Evolutionary conservation across 139 green algal genomes (phyloP), one percentile per base, ranked within the genome.

Genomic region (Tetratostichococcus sp.): DNA sequence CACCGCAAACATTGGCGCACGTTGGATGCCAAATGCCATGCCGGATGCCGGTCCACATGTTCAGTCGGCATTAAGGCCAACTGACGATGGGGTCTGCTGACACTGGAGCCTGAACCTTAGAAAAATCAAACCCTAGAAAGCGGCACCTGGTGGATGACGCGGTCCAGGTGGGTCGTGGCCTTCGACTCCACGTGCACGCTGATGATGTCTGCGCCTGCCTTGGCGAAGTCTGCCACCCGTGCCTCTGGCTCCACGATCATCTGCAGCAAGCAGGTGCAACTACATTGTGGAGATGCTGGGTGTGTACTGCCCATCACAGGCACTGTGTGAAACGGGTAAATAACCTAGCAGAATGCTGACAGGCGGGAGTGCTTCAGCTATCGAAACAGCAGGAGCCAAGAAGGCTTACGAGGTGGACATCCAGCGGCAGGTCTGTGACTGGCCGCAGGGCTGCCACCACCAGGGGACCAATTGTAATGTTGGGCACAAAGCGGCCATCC

Each of bases 161-260:
- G 83, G 89, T 99, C 92, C 77, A 99, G 85, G 86, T 99, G 96
- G 87, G 95, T 98, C 75, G 95, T 98, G 57, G 95, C 86, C 0
- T 88, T 76, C 28, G 82, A 62, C 89, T 99, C 96, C 57, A 75
- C 79, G 82, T 99, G 96, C 8, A 99, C 91, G 67, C 86, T 96
- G 85, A 99, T 96, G 85, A 99, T 99, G 86, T 99, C 96, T 67
- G 94, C 92, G 43, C 96, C 96, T n/a, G 96, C 96, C 88, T 99
- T 98, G 77, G 87, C 88, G 72, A 94, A 94, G 84, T 94, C 90
- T 32, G 90, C 80, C 16, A 99, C 87, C 59, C 95, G 90, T 76
- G 90, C 87, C 90, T 99, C 96, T 22, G 96, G 95, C 92, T 99
- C 94, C 68, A 98, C 94, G 86, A 99, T 99, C 95, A 98, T 98